Base-by-base conservation (phyloP, 1,284 basidiomycete genomes). In the Irpex sp. region DNA sequence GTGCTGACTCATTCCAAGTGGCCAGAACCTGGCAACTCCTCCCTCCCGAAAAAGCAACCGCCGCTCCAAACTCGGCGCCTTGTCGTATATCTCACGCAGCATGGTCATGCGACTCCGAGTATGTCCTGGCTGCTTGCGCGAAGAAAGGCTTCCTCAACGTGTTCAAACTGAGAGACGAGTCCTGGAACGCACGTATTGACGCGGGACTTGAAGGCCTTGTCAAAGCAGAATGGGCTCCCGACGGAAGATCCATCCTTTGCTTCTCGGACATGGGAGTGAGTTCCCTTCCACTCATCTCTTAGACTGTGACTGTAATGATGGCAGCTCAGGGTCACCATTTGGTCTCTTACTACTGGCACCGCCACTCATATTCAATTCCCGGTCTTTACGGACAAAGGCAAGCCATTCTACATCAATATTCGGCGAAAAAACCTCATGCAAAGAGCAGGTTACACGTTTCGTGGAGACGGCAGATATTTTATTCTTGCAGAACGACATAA, bases 231-330 rank as follows among this genome's bases (percentile, higher is more conserved):
- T 96, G 93, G 93, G 90, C 90, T 0, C 90, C 89, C 2, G 89
- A 92, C 68, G 92, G 90, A 6, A 81, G 92, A 50, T 86, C 86
- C 15, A 79, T 95, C 2, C 75, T 95, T n/a, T 94, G 91, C 67
- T 95, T 93, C 75, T 93, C 92, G 3, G 91, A 94, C 67, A 92
- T 91, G 87, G 90, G 89, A 67, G 94, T 95, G 76, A 79, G 92
- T 84, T n/a, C 53, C 57, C 26, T 57, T 31, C 26, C 33, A 58
- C 58, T 49, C 49, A 13, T 39, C 37, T 4, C 39, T 51, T 59
- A 57, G 36, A 66, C 55, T 33, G 13, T 63, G n/a, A 37, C n/a
- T 51, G 46, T 37, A 50, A 36, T 19, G 61, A 5, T 53, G 55
- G 47, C 70, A 94, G 92, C 80, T 95, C 60, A 82, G 93, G 58